Percentiles rank a stretch among this genome's conserved stretches.
phyloP scores from a whole-genome alignment of 2,329 filamentous ascomycete species.

The Nemania abortiva region DNA sequence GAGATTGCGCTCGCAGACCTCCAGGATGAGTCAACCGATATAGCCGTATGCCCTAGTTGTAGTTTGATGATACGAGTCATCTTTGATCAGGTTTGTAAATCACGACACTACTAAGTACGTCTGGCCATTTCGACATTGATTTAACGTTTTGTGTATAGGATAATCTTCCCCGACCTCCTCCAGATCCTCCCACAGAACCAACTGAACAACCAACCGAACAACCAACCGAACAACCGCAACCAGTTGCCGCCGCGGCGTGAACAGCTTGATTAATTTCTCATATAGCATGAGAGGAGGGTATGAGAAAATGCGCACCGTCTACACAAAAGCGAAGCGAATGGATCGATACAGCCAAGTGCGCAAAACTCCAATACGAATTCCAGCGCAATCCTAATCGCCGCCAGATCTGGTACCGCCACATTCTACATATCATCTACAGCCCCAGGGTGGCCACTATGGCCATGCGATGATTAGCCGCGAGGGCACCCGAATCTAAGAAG shows the following conservation, averaged over 20 bases:
- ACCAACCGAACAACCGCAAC: conserved; percentile 41
- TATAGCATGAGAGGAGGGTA: conserved; percentile 10
- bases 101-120: background rate
- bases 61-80: conserved; percentile 97
- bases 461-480: background rate
- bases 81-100: conserved; percentile 79
- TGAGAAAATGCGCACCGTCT: background rate
- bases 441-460: background rate
- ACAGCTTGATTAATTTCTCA: conserved; percentile 6
- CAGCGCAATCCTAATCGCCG: background rate
- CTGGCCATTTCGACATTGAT: conserved; percentile 2
- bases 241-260: conserved; percentile 49
- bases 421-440: conserved; percentile 7
- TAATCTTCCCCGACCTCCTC: conserved; percentile 49
- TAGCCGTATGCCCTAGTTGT: conserved; percentile 97
- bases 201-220: conserved; percentile 37
- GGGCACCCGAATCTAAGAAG: background rate
- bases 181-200: conserved; percentile 44
- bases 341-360: conserved; percentile 11
- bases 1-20: conserved; percentile 89
- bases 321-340: background rate
- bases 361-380: conserved; percentile 7
- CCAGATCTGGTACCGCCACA: background rate
- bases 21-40: conserved; percentile 83
- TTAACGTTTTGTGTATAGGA: conserved; percentile 42